A percentile compares a stretch with the other conserved stretches of the same genome.
Evolutionary conservation across 2,329 filamentous ascomycete species (phyloP).

Genomic region (Talaromyces sp.): DNA sequence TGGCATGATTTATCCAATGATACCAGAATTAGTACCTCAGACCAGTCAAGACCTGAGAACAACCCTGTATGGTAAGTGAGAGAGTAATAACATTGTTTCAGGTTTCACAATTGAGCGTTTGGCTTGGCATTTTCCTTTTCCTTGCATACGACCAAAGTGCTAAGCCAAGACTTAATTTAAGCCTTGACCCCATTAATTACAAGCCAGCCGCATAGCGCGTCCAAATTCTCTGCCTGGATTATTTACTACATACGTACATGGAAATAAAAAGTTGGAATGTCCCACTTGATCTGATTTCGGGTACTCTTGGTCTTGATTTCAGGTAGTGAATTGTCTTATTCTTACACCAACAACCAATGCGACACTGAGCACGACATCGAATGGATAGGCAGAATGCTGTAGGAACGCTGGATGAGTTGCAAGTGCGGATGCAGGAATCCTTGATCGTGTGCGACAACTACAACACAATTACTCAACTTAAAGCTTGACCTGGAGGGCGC

Average conservation of each 20-base stretch:
- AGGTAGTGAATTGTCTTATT: background rate
- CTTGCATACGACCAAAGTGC: background rate
- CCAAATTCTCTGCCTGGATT: background rate
- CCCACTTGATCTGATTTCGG: background rate
- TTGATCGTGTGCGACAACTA: background rate
- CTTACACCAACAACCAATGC: background rate
- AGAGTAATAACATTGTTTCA: background rate
- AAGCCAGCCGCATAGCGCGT: background rate
- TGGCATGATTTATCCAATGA: background rate
- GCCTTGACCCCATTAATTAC: background rate
- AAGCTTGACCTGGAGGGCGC: background rate
- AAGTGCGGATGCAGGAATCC: background rate
- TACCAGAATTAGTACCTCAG: background rate
- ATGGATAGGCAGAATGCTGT: background rate
- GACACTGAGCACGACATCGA: background rate
- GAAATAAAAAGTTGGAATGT: slow-evolving; percentile 4
- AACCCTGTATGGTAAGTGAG: too few relatives aligned
- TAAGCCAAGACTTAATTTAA: background rate
- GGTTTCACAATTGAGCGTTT: background rate
- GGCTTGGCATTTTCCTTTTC: background rate
- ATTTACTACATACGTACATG: background rate
- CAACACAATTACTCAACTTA: background rate
- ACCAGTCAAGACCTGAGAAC: background rate
- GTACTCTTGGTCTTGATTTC: background rate
- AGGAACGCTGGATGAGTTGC: background rate